phyloP scores from a whole-genome alignment of 2,329 filamentous ascomycete species.

The Dactylellina parvicollis region DNA sequence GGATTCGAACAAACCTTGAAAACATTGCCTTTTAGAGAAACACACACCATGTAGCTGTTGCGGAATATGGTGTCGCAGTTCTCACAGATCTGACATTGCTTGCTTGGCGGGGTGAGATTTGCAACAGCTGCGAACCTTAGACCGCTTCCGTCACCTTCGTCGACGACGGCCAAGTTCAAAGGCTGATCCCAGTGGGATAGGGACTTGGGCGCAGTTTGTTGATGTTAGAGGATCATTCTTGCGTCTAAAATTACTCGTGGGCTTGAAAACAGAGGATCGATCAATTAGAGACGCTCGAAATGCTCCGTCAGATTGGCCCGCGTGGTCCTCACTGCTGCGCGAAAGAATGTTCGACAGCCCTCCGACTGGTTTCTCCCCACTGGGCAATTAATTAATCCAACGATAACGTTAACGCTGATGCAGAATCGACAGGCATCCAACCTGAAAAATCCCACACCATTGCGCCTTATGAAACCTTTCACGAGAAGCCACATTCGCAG shows the following conservation, averaged over 20 bases:
- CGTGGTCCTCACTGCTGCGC: not conserved
- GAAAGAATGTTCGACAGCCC: not conserved
- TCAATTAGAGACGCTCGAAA: conserved; percentile 11
- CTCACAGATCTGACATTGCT: not conserved
- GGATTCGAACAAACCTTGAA: no score
- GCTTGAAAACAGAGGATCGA: conserved; percentile 7
- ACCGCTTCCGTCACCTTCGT: conserved; percentile 38
- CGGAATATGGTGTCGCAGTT: not conserved
- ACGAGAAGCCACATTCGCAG: conserved; percentile 3
- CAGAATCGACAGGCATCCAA: conserved; percentile 22
- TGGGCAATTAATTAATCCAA: not conserved
- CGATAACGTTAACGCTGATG: not conserved
- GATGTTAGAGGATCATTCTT: no score
- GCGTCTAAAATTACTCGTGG: conserved; percentile 22
- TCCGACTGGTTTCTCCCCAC: conserved; percentile 9
- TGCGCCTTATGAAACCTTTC: conserved; percentile 34
- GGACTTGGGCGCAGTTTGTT: conserved; percentile 1
- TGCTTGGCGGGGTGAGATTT: not conserved
- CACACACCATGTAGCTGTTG: no score
- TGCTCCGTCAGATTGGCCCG: conserved; percentile 29
- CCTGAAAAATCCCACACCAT: conserved; percentile 27
- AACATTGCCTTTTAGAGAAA: no score
- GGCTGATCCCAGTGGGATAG: not conserved
- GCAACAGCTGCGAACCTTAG: conserved; percentile 22
- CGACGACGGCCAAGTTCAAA: not conserved